Evolutionary conservation across 176 grass and related monocot genomes (phyloP).

Genomic region (Ensete glaucum): DNA sequence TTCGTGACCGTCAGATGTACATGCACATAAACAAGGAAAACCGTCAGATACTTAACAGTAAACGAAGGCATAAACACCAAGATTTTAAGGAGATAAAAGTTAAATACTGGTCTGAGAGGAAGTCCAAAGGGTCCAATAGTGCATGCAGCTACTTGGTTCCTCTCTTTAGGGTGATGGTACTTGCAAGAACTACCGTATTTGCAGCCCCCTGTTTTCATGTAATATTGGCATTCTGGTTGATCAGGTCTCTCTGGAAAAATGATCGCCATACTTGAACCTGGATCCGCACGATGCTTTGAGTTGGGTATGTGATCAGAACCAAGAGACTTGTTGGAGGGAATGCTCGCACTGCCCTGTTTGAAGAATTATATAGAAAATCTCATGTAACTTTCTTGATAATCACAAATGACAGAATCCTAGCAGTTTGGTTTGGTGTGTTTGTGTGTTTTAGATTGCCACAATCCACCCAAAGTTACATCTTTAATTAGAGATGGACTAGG

Average conservation of each 20-base stretch:
- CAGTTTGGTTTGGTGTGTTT: too few species aligned
- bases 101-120: conserved; percentile 37
- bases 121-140: conserved; percentile 23
- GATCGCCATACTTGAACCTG: conserved; percentile 6
- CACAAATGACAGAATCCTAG: too few species aligned
- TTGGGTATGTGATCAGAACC: conserved; percentile 9
- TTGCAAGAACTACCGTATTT: conserved; percentile 43
- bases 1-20: conserved; percentile 9
- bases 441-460: too few species aligned
- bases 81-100: not conserved
- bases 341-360: not conserved
- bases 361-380: not conserved
- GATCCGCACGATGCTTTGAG: conserved; percentile 4
- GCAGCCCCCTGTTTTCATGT: conserved; percentile 40
- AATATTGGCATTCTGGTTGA: conserved; percentile 37
- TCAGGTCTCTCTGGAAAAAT: conserved; percentile 37
- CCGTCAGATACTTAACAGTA: not conserved
- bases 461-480: too few species aligned
- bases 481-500: too few species aligned
- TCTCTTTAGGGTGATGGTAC: conserved; percentile 38
- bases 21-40: conserved; percentile 4
- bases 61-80: not conserved
- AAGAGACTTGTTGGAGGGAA: not conserved
- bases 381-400: too few species aligned
- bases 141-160: conserved; percentile 15